Evolutionary conservation across 1,284 basidiomycete species (phyloP).

Genomic region (Cutaneotrichosporon cyanovorans): DNA sequence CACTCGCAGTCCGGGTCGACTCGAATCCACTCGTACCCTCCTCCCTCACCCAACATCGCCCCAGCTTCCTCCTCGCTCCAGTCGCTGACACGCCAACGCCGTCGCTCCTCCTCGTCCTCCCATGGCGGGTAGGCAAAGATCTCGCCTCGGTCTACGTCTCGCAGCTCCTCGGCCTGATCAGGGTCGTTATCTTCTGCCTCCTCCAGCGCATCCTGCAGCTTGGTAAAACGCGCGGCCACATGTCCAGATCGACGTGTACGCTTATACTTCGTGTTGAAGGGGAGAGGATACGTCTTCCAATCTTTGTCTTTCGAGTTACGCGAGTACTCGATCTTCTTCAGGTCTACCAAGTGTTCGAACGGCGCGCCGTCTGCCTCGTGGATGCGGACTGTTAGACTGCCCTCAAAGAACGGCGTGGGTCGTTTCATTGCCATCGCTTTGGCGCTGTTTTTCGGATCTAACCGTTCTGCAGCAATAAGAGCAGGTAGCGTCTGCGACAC

Average conservation of each 20-base stretch:
- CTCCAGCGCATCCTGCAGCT: constrained; percentile 85
- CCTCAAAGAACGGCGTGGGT: constrained; percentile 81
- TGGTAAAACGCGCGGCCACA: constrained; percentile 69
- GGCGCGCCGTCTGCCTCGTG: constrained; percentile 99
- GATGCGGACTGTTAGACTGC: constrained; percentile 93
- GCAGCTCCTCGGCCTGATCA: constrained; percentile 69
- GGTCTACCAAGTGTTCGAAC: constrained; percentile 95
- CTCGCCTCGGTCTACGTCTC: constrained; percentile 70
- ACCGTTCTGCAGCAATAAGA: constrained; percentile 23
- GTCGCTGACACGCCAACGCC: constrained; percentile 92
- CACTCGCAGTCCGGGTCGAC: constrained; percentile 99
- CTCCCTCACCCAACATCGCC: constrained; percentile 71
- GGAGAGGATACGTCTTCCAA: constrained; percentile 82
- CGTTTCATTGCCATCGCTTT: constrained; percentile 58
- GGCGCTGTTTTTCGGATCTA: constrained; percentile 17
- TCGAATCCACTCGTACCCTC: constrained; percentile 91
- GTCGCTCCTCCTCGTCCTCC: constrained; percentile 80
- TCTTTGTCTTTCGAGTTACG: no score
- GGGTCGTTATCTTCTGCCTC: constrained; percentile 84
- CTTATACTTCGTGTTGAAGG: constrained; percentile 99
- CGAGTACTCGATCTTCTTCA: constrained; percentile 59
- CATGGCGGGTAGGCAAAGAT: constrained; percentile 91
- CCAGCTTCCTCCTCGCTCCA: constrained; percentile 97
- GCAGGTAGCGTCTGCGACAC: constrained; percentile 85
- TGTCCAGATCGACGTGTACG: constrained; percentile 64